These are phyloP conservation scores for Leccinum subtestaceum DNA, from an alignment of 768 basidiomycete genomes.

Conservation along the genomic window DNA sequence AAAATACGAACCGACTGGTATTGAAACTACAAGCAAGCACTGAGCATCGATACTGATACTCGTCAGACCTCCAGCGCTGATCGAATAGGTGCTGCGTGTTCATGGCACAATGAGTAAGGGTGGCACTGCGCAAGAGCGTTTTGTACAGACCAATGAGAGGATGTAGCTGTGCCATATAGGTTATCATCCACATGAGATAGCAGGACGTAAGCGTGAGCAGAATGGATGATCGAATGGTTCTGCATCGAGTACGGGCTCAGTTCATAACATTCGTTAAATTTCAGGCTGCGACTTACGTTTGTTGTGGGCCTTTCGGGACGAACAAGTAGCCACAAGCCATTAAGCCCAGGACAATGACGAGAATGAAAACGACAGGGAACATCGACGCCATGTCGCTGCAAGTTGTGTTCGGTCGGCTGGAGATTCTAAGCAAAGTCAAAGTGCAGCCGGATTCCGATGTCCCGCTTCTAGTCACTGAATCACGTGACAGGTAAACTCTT, in stretches of 20 bases:
- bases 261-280: neutral
- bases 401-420: neutral
- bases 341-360: constrained; percentile 61
- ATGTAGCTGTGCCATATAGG: constrained; percentile 93
- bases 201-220: constrained; percentile 78
- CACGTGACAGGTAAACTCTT: constrained; percentile 1
- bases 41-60: neutral
- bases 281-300: constrained; percentile 60
- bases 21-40: constrained; percentile 9
- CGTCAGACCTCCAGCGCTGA: constrained; percentile 19
- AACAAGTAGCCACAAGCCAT: constrained; percentile 65
- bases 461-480: neutral
- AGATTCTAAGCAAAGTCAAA: neutral
- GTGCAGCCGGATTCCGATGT: neutral
- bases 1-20: constrained; percentile 21
- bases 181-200: constrained; percentile 96
- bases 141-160: constrained; percentile 78
- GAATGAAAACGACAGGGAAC: constrained; percentile 65
- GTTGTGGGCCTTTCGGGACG: constrained; percentile 83
- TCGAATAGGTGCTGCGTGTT: constrained; percentile 17
- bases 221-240: constrained; percentile 77
- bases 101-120: constrained; percentile 1
- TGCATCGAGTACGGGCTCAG: constrained; percentile 32
- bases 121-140: neutral
- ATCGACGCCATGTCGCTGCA: constrained; percentile 58